These are phyloP conservation scores for Lachnellula occidentalis DNA, from an alignment of 2,329 filamentous ascomycete species.

Conservation along the genomic window DNA sequence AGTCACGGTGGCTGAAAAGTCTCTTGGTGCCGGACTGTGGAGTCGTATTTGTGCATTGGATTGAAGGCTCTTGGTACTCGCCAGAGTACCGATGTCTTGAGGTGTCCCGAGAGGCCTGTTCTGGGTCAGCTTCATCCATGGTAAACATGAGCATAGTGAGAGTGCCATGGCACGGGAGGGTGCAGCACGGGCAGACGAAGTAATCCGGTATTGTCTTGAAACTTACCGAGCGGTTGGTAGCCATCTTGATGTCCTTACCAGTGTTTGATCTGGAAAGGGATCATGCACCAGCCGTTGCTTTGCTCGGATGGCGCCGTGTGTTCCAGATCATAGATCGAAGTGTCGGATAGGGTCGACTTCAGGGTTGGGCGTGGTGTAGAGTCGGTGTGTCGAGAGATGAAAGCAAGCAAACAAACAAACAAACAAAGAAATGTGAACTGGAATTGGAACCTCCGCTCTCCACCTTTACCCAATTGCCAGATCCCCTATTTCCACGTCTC, in stretches of 20 bases:
- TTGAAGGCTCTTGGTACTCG: conserved; percentile 5
- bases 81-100: conserved; percentile 10
- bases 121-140: neutral
- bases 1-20: conserved; percentile 28
- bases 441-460: neutral
- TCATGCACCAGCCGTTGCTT: conserved; percentile 1
- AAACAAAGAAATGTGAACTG: neutral
- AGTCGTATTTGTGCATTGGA: neutral
- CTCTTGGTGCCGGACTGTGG: conserved; percentile 27
- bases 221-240: conserved; percentile 9
- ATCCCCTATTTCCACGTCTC: neutral
- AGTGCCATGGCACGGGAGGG: neutral
- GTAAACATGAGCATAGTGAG: neutral
- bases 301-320: neutral
- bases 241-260: conserved; percentile 6
- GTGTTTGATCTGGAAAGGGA: conserved; percentile 1
- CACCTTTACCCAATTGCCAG: neutral
- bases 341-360: neutral
- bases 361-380: neutral
- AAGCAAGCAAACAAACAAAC: neutral
- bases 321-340: neutral
- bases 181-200: conserved; percentile 2
- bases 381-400: neutral
- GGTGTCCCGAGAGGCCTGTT: conserved; percentile 6
- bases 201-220: neutral